Base-by-base conservation (phyloP, 169 alveolate species). In the Plasmodium berghei region DNA sequence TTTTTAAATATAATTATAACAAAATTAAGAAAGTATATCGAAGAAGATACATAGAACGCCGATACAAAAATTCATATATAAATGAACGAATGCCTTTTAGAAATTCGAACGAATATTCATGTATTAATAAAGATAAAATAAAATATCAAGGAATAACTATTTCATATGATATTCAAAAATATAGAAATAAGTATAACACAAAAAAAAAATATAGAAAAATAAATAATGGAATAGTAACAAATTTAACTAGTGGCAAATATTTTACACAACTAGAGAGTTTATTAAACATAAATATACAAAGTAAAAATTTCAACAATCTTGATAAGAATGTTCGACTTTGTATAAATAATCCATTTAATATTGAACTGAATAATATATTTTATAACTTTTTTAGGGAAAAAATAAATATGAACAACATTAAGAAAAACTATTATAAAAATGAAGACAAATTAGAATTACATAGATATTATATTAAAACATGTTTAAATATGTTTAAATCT, bases 401-500 rank as follows among this genome's bases (percentile, higher is more conserved):
- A 55, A 40, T 83, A 26, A 67, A 83, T 28, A 22, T 83, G 4
- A 83, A 66, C 56, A 83, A 54, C 18, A 28, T 62, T 6, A 83
- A 55, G 48, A 83, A 46, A 28, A 54, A 59, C 34, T 83, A 83
- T 71, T 18, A 16, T n/a, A 58, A 67, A 12, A 83, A 83, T 55
- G 66, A 83, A 54, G 90, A 83, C 6, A 83, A 83, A 20, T 67
- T 42, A 10, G 83, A 83, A 45, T 67, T 56, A 67, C 90, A 83
- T 22, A 83, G 52, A 9, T 66, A 83, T 18, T 83, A 83, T 67
- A 26, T 83, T 48, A 83, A 54, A 24, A 83, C 85, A 0, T 83
- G 90, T 67, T 24, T 83, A 9, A 67, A 83, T 45, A 54, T 22
- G 40, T 83, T 83, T 83, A 67, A 83, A 10, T 8, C 62, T 0